These are phyloP conservation scores for Nannochloropsis limnetica DNA, from an alignment of 352 stramenopile genomes.

Conservation along the genomic window DNA sequence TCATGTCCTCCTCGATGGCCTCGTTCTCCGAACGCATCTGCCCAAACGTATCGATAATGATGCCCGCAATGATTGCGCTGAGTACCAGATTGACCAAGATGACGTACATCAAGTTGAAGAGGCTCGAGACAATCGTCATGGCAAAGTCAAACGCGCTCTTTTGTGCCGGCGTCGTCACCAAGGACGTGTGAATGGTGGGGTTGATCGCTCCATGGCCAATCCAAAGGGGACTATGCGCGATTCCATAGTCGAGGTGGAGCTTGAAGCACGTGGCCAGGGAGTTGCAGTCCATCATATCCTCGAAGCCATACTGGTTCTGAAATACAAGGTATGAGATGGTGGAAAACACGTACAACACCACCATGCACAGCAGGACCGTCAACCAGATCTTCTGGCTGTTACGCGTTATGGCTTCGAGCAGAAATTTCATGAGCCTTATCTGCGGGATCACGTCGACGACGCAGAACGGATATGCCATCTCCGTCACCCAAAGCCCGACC, in stretches of 20 bases:
- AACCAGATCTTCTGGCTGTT: conserved; percentile 33
- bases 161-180: too few relatives aligned
- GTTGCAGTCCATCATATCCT: conserved; percentile 35
- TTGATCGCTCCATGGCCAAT: conserved; percentile 34
- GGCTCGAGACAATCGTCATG: conserved; percentile 14
- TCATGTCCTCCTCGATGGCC: conserved; percentile 38
- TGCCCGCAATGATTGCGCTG: conserved; percentile 38
- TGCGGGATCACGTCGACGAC: conserved; percentile 39
- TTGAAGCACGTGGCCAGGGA: not conserved
- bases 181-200: not conserved
- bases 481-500: not conserved
- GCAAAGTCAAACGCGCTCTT: not conserved
- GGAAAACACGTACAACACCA: conserved; percentile 40
- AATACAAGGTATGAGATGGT: conserved; percentile 39
- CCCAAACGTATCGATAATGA: conserved; percentile 45
- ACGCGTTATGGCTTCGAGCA: conserved; percentile 36
- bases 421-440: conserved; percentile 36
- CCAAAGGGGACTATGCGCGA: conserved; percentile 37
- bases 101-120: conserved; percentile 40
- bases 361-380: conserved; percentile 38
- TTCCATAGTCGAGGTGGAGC: conserved; percentile 42
- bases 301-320: conserved; percentile 36
- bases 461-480: not conserved
- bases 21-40: conserved; percentile 40
- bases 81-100: conserved; percentile 44